phyloP scores from a whole-genome alignment of 2,329 filamentous ascomycete genomes.

The Chaetomium sp. region DNA sequence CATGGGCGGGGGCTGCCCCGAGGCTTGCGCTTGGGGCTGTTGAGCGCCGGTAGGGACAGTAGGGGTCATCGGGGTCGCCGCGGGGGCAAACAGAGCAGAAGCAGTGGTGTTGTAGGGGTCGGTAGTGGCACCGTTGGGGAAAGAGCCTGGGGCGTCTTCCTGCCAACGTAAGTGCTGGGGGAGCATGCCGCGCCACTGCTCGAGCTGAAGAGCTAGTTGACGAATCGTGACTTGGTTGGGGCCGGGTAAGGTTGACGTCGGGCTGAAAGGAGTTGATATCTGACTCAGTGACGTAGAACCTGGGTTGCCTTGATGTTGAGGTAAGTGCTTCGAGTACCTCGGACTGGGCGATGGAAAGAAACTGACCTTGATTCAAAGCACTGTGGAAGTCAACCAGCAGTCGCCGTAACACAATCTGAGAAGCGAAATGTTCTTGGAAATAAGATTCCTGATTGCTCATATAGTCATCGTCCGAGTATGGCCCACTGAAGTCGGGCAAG shows the following conservation, averaged over 20 bases:
- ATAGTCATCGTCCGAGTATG: slow-evolving; percentile 42
- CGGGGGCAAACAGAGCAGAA: slow-evolving; percentile 9
- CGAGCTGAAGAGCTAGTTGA: slow-evolving; percentile 47
- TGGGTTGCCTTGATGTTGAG: neutral
- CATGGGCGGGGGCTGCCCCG: slow-evolving; percentile 26
- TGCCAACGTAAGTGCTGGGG: slow-evolving; percentile 50
- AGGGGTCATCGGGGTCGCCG: slow-evolving; percentile 21
- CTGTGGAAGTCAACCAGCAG: slow-evolving; percentile 48
- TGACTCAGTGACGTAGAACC: neutral
- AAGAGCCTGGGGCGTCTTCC: slow-evolving; percentile 43
- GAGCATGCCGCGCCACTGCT: slow-evolving; percentile 52
- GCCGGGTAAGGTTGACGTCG: slow-evolving; percentile 20
- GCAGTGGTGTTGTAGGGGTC: slow-evolving; percentile 20
- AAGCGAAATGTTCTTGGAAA: slow-evolving; percentile 53
- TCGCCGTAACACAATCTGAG: slow-evolving; percentile 51
- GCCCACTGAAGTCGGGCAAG: slow-evolving; percentile 46
- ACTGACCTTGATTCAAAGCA: slow-evolving; percentile 46
- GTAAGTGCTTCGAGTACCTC: neutral
- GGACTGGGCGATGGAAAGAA: too few species aligned
- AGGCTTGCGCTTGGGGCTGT: slow-evolving; percentile 9
- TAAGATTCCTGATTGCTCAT: slow-evolving; percentile 44
- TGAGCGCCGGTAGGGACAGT: slow-evolving; percentile 16
- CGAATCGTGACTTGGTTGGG: slow-evolving; percentile 34
- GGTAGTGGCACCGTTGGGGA: slow-evolving; percentile 25
- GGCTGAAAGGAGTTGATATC: slow-evolving; percentile 5